Evolutionary conservation across 192 early-diverging fungal species (phyloP).

Genomic region (Gryganskiella cystojenkinii): DNA sequence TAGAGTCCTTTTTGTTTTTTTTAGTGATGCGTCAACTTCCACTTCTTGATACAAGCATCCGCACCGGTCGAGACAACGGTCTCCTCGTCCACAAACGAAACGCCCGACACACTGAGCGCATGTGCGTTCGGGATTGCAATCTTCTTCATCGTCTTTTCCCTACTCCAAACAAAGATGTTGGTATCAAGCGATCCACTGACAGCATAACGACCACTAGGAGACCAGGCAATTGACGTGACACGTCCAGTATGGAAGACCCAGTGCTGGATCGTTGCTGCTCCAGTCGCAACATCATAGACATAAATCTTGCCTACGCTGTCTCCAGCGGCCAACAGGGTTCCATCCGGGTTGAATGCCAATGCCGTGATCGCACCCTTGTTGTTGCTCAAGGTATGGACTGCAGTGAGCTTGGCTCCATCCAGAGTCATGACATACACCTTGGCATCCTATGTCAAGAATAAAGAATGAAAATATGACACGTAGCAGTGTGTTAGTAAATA

Average conservation of each 20-base stretch:
- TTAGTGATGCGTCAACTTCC: constrained; percentile 56
- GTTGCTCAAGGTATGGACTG: constrained; percentile 29
- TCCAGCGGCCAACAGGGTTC: constrained; percentile 79
- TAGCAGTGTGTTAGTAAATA: too few relatives aligned
- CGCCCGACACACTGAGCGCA: constrained; percentile 79
- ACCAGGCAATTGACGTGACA: constrained; percentile 86
- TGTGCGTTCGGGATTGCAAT: constrained; percentile 85
- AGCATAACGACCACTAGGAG: constrained; percentile 74
- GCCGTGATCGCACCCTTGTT: constrained; percentile 79
- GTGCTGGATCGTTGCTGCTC: constrained; percentile 62
- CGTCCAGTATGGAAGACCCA: constrained; percentile 94
- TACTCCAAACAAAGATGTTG: constrained; percentile 91
- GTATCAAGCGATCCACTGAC: constrained; percentile 90
- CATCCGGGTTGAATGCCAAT: constrained; percentile 83
- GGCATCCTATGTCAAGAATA: constrained; percentile 58
- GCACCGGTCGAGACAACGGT: constrained; percentile 81
- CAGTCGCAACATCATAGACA: constrained; percentile 70
- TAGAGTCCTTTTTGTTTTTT: neutral
- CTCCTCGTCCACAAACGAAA: constrained; percentile 73
- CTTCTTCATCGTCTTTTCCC: constrained; percentile 80
- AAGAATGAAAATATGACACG: constrained; percentile 10
- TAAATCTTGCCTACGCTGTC: constrained; percentile 85
- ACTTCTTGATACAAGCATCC: constrained; percentile 86
- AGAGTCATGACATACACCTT: constrained; percentile 75
- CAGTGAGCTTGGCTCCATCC: constrained; percentile 49